Base-by-base conservation (phyloP, 306 rosid species). In the Vigna mungo region DNA sequence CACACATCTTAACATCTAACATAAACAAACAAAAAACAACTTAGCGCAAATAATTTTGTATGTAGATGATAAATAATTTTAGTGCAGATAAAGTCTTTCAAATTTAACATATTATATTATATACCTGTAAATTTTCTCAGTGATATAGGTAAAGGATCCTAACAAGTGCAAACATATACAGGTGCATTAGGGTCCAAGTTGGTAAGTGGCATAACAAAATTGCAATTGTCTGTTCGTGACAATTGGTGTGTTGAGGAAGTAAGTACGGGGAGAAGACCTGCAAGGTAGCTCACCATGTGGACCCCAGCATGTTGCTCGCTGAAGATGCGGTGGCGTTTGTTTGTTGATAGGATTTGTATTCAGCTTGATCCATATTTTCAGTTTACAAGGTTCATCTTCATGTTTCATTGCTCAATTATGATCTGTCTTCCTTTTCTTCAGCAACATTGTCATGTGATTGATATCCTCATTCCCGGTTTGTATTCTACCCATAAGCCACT, bases 171-270 rank as follows among this genome's bases (percentile, higher is more conserved):
- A 87, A 89, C 84, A 86, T 65, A 83, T 65, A 83, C 92, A 85
- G 97, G 97, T 3, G 96, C 97, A 64, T 80, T 87, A 56, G 93
- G 93, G 71, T 90, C 97, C 1, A 86, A 90, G 97, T 55, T 90
- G 68, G 96, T 88, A 18, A 90, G 89, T 76, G 96, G 90, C 88
- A 88, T 87, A 36, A 90, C 97, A 3, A 87, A 90, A 72, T 72
- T 92, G 18, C 85, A 84, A 53, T 85, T 86, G 51, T 92, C 90
- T 51, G 96, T 90, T 80, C 92, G 88, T 63, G 93, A 84, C 7
- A 92, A 90, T 0, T 80, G 95, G 75, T 92, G 96, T 93, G 89
- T 92, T 27, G 96, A 92, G 82, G 93, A 90, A 53, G 82, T 92
- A 90, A 58, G 88, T 92, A 41, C 72, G 89, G 64, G 86, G 93